Base-by-base conservation (phyloP, 805 yeast genomes). In the Pachysolen tannophilus region DNA sequence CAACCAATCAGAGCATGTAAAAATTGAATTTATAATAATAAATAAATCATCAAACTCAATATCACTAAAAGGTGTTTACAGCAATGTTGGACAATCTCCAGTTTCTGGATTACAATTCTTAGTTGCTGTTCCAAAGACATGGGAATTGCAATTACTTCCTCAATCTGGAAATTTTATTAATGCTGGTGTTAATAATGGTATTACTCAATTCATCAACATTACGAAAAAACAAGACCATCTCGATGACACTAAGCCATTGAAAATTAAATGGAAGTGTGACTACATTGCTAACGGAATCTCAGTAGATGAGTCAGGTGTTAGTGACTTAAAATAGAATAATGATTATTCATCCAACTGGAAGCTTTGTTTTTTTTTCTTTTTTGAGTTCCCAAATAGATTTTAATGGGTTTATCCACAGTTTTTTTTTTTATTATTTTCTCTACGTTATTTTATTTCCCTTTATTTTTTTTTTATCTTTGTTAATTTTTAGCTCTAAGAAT, bases 201-300 rank as follows among this genome's bases (percentile, higher is more conserved):
- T 81, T 13, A 55, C 62, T 4, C 92, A 83, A 55, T 63, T 58
- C 23, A 64, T 74, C 33, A 49, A 56, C 33, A 48, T 68, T 24
- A 33, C 63, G 58, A 44, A 47, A 57, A 6, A 34, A 40, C 18
- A 44, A 49, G 26, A 65, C 60, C 46, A 53, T 52, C 18, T 59
- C 31, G 32, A 32, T 17, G 36, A 52, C 4, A 26, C 41, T 5
- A 54, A 56, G 10, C 59, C 63, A n/a, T 55, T 81, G 45, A 83
- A 82, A 55, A 65, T 85, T 39, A 81, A 84, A 55, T 85, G 88
- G 90, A 82, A 79, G 54, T 67, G 72, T 17, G 71, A 71, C 38
- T 84, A 72, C 52, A 46, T 49, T 8, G 51, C 67, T 8, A 72
- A 69, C 35, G 73, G 76, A n/a, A 51, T 54, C 16, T 53, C 56